Evolutionary conservation across 345 rosid genomes (phyloP).

Genomic region (Geranium brycei): DNA sequence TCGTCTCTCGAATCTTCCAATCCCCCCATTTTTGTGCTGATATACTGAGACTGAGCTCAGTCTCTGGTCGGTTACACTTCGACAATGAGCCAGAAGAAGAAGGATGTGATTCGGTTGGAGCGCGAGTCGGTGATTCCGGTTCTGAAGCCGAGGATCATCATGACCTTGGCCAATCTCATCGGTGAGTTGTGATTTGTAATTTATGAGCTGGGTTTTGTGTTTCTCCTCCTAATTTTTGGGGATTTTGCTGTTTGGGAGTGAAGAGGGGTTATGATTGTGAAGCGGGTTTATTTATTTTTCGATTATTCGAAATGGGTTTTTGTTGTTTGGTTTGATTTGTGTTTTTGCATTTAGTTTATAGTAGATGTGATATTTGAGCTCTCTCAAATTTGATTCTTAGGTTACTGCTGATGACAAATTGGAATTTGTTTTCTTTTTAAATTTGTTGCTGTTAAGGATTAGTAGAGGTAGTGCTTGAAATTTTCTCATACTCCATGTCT

Average conservation of each 20-base stretch:
- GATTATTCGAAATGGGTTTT: neutral
- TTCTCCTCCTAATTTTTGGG: neutral
- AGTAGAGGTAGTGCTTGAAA: no score
- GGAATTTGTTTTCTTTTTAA: no score
- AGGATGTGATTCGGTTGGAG: constrained; percentile 69
- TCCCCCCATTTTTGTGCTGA: neutral
- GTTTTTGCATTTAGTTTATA: no score
- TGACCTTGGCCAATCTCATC: constrained; percentile 88
- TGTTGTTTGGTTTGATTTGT: neutral
- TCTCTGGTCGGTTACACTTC: neutral
- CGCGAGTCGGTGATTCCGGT: constrained; percentile 85
- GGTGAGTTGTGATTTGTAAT: constrained; percentile 19
- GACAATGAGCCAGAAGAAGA: constrained; percentile 16
- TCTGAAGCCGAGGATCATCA: constrained; percentile 84
- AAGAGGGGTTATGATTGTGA: neutral
- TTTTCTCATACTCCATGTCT: no score
- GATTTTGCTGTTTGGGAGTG: neutral
- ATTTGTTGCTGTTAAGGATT: no score
- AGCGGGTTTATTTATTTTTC: neutral
- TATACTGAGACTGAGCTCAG: neutral
- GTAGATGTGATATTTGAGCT: neutral
- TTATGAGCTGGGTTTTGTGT: neutral
- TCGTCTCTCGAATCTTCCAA: neutral
- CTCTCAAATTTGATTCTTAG: neutral
- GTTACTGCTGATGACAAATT: neutral